phyloP scores from a whole-genome alignment of 176 grass and related monocot species.

The Echinochloa phyllopogon region DNA sequence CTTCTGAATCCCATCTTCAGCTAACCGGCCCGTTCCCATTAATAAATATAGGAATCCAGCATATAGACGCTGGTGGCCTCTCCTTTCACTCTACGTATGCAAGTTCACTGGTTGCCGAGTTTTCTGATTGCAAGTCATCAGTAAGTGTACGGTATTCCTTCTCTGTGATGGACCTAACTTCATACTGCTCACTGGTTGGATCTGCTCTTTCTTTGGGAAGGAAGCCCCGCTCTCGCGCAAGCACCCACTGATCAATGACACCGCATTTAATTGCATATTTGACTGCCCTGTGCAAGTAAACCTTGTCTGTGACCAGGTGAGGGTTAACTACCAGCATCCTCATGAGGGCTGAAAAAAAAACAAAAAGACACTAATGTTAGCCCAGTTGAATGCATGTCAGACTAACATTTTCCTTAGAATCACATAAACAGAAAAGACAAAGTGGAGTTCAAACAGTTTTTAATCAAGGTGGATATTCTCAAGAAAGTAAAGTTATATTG shows the following conservation, averaged over 20 bases:
- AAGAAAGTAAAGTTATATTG: constrained; percentile 1
- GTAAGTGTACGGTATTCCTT: constrained; percentile 64
- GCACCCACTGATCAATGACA: constrained; percentile 73
- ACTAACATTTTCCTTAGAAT: neutral
- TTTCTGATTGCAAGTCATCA: neutral
- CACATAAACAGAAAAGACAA: constrained; percentile 13
- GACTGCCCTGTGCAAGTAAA: constrained; percentile 60
- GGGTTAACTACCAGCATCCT: constrained; percentile 67
- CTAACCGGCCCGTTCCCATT: constrained; percentile 7
- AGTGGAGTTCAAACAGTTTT: neutral
- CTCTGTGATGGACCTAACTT: constrained; percentile 55
- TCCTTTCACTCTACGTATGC: constrained; percentile 41
- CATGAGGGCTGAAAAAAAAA: constrained; percentile 71
- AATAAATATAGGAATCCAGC: neutral
- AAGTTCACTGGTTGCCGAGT: constrained; percentile 14
- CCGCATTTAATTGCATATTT: constrained; percentile 75
- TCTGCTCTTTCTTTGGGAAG: constrained; percentile 51
- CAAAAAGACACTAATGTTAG: constrained; percentile 22
- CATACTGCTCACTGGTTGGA: constrained; percentile 26
- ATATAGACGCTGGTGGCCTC: neutral
- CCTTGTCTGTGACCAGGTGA: constrained; percentile 61
- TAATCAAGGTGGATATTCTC: constrained; percentile 11
- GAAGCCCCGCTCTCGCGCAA: constrained; percentile 58
- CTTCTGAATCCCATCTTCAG: constrained; percentile 27
- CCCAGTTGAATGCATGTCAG: constrained; percentile 10